These are phyloP conservation scores for Crithidia thermophila DNA, from an alignment of 208 protist species.

Conservation along the genomic window DNA sequence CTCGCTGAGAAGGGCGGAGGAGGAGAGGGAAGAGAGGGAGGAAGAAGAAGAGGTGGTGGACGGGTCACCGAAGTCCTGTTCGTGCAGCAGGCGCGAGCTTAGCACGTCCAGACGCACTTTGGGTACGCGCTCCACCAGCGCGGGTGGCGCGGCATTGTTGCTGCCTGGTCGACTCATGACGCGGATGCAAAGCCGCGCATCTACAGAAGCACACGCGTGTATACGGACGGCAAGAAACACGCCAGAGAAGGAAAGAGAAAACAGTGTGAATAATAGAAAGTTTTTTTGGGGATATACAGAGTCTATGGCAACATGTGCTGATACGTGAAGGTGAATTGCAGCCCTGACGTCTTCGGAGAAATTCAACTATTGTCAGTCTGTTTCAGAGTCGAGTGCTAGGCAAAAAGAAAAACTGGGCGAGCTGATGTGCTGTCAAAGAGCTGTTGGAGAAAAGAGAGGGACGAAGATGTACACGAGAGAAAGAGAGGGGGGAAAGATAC, in stretches of 20 bases:
- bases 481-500: no score
- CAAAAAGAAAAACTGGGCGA: no score
- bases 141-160: neutral
- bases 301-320: no score
- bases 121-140: constrained; percentile 35
- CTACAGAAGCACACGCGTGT: constrained; percentile 1
- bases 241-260: neutral
- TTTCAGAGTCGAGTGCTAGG: no score
- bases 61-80: constrained; percentile 14
- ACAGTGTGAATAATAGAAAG: no score
- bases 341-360: no score
- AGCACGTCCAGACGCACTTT: constrained; percentile 45
- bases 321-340: no score
- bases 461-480: no score
- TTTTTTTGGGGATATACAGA: neutral
- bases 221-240: neutral
- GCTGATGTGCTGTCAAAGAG: no score
- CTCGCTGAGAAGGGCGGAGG: neutral
- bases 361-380: no score
- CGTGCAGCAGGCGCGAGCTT: constrained; percentile 39
- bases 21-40: constrained; percentile 7
- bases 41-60: constrained; percentile 13
- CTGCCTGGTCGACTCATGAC: neutral
- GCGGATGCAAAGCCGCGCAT: neutral
- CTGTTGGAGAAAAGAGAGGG: no score